A percentile compares a stretch with the other conserved stretches of the same genome.
These are phyloP conservation scores for Brassica carinata DNA, from an alignment of 345 rosid genomes.

Conservation along the genomic window DNA sequence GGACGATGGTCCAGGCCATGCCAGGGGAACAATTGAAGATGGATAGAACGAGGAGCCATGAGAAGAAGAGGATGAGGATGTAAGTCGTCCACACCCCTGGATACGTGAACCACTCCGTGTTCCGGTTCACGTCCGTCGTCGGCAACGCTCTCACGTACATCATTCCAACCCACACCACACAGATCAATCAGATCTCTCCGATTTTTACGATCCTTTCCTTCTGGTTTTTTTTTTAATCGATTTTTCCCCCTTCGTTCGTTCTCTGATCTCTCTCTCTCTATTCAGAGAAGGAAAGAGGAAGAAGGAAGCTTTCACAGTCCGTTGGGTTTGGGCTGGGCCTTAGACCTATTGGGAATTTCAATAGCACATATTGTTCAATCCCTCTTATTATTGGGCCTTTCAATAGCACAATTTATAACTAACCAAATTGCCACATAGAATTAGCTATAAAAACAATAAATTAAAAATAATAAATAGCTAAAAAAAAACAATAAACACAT, in stretches of 20 bases:
- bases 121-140: slow-evolving; percentile 82
- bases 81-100: slow-evolving; percentile 84
- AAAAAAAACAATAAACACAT: too few species aligned
- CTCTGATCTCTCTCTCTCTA: neutral
- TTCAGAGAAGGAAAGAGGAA: neutral
- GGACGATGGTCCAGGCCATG: slow-evolving; percentile 85
- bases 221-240: neutral
- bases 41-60: slow-evolving; percentile 70
- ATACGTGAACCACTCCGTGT: slow-evolving; percentile 88
- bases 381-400: neutral
- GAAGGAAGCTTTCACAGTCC: neutral
- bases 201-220: neutral
- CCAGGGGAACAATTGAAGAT: slow-evolving; percentile 51
- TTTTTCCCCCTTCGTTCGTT: neutral
- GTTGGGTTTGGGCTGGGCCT: slow-evolving; percentile 9
- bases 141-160: slow-evolving; percentile 74
- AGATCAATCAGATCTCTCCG: neutral
- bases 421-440: too few species aligned
- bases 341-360: neutral
- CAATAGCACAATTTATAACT: too few species aligned
- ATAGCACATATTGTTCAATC: neutral
- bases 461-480: too few species aligned
- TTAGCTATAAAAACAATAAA: too few species aligned
- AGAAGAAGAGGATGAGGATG: slow-evolving; percentile 67
- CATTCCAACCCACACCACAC: neutral